Conservation (phyloP, 176 grass and related monocot species). For the Oryza rufipogon region DNA sequence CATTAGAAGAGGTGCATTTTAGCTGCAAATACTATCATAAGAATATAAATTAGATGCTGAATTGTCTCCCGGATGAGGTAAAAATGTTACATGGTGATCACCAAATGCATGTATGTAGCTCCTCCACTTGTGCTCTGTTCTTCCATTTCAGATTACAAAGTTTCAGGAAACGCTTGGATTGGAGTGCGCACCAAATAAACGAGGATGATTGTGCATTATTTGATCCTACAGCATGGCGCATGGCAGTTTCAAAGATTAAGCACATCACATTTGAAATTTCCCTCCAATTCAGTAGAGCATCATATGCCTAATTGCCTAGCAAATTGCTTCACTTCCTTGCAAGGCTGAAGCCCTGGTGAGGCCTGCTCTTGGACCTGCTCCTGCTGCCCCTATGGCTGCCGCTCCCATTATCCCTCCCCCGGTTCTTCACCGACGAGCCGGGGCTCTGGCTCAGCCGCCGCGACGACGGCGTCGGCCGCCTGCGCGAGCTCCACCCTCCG, state of each 20-base stretch:
- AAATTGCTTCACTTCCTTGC: conserved; percentile 15
- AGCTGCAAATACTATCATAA: no score
- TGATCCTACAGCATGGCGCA: conserved; percentile 11
- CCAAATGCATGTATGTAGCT: no score
- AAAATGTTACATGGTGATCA: no score
- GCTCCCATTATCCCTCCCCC: conserved; percentile 12
- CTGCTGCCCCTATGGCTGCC: conserved; percentile 38
- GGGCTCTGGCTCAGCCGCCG: conserved; percentile 45
- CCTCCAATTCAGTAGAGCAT: neutral
- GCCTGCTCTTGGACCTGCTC: conserved; percentile 35
- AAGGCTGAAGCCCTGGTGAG: neutral
- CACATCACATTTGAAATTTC: neutral
- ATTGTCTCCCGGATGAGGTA: no score
- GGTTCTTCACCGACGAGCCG: conserved; percentile 16
- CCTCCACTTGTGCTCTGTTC: no score
- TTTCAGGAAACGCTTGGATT: neutral
- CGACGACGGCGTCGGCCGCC: conserved; percentile 39
- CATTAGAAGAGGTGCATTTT: no score
- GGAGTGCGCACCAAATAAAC: neutral
- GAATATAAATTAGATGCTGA: no score
- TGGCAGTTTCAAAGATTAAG: neutral
- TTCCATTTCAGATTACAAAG: neutral
- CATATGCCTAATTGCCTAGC: no score
- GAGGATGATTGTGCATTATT: neutral
- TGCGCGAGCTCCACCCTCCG: conserved; percentile 44